Base-by-base conservation (phyloP, 495 filamentous ascomycete genomes). In the Oidiodendron maius region DNA sequence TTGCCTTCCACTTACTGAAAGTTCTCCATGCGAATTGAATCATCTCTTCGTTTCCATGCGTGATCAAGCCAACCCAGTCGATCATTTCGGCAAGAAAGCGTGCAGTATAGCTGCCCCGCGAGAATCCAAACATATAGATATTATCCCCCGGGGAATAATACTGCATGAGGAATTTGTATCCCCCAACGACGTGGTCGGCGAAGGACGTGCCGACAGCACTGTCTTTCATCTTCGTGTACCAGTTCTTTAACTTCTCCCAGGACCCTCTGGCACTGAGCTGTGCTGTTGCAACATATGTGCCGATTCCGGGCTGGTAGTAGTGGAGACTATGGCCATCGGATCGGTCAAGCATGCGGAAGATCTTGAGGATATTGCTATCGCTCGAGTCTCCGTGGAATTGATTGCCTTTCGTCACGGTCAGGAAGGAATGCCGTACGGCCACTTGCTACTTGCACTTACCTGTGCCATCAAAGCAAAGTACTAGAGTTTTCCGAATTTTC, bases 301-400 rank as follows among this genome's bases (percentile, higher is more conserved):
- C 44, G 16, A 47, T 47, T 25, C 44, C 44, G 1, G 72, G 81
- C 50, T 87, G 83, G 43, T 87, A 86, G 52, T 86, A 87, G 51
- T 86, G 83, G 60, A 75, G 74, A 36, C 77, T 65, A 4, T 59
- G n/a, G 13, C 41, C 64, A 0, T 68, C 68, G 4, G 67, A 73
- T 4, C 76, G 60, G 46, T 81, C 77, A 2, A 85, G 61, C 72
- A 83, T 82, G 8, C 79, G 65, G 44, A 84, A 95, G 23, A 95
- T 90, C 64, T 94, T 95, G 38, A 95, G 68, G 49, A 94, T 90
- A 62, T 93, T 94, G 62, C 87, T 93, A 59, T 94, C 87, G 13
- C 80, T 80, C 40, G 86, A 81, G 58, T 88, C 86, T 10, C 89
- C 87, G 26, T 76, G 74, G 58, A 93, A 94, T 56, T 90, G 87